phyloP scores from a whole-genome alignment of 2,329 filamentous ascomycete species.

The Aspergillus sp. region DNA sequence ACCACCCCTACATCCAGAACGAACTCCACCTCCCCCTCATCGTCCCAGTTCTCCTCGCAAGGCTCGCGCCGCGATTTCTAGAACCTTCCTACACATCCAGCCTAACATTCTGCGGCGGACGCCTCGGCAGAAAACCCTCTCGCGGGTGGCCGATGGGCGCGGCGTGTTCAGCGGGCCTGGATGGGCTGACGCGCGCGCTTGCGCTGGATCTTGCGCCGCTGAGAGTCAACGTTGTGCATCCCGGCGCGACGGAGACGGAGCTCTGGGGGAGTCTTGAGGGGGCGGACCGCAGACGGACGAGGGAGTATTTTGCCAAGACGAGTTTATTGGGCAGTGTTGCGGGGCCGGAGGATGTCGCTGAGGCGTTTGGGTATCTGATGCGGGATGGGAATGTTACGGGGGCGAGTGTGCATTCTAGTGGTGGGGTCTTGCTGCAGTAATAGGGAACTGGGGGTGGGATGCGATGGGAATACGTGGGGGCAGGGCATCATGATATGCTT shows the following conservation, averaged over 20 bases:
- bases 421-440: conserved; percentile 1
- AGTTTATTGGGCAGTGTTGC: conserved; percentile 40
- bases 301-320: conserved; percentile 23
- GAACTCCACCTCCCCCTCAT: conserved; percentile 40
- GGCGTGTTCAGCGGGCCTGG: conserved; percentile 46
- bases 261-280: conserved; percentile 47
- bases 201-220: conserved; percentile 67
- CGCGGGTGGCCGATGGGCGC: conserved; percentile 21
- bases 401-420: conserved; percentile 49
- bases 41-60: conserved; percentile 23
- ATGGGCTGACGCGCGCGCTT: conserved; percentile 59
- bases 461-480: no score
- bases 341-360: conserved; percentile 48
- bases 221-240: conserved; percentile 65
- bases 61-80: no score
- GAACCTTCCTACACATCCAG: no score
- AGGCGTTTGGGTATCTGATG: conserved; percentile 55
- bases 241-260: conserved; percentile 59
- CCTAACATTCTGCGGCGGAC: conserved; percentile 62
- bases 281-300: conserved; percentile 19
- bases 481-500: no score
- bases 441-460: no score
- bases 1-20: conserved; percentile 15
- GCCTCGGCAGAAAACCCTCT: conserved; percentile 52
- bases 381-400: conserved; percentile 36